Base-by-base conservation (phyloP, 163 green algal genomes). In the Trebouxia gelatinosa region DNA sequence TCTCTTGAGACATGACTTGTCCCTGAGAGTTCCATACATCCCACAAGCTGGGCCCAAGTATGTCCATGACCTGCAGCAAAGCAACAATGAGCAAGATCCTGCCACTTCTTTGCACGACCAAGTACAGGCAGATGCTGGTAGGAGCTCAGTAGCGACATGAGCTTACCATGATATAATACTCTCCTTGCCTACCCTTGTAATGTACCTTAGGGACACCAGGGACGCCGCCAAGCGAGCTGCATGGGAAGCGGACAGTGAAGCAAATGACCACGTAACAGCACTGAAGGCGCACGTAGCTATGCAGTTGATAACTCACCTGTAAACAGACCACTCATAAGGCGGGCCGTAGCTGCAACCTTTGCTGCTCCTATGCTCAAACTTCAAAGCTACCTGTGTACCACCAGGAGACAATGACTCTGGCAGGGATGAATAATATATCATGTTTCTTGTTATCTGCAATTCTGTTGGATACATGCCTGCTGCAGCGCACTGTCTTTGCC, bases 141-240 rank as follows among this genome's bases (percentile, higher is more conserved):
- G 48, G 19, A 59, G 48, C 48, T 59, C 26, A 23, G 26, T 23
- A 59, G 48, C 23, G 48, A n/a, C 40, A 75, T 38, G 5, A 31
- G 59, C 46, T 75, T 57, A 98, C 96, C 95, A 99, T 99, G 85
- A 99, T 93, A 84, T 99, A 99, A 82, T 97, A 99, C 79, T 99
- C 96, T 0, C 93, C 93, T 78, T 99, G 95, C n/a, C 93, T 85
- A 17, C 96, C 96, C 83, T 99, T 99, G 90, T 94, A 99, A 84
- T 99, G 96, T 50, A 99, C 95, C 72, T 94, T 94, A 4, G 96
- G 96, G 51, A 99, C 92, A 34, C 96, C 96, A 81, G 94, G 87
- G 2, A 97, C 91, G 70, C 91, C 92, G 13, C 94, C 93, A 34
- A 97, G 85, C 9, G 85, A 85, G 34, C 88, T 91, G 81, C 78